Evolutionary conservation across 352 stramenopile species (phyloP).

Genomic region (Globisporangium paroecandrum): DNA sequence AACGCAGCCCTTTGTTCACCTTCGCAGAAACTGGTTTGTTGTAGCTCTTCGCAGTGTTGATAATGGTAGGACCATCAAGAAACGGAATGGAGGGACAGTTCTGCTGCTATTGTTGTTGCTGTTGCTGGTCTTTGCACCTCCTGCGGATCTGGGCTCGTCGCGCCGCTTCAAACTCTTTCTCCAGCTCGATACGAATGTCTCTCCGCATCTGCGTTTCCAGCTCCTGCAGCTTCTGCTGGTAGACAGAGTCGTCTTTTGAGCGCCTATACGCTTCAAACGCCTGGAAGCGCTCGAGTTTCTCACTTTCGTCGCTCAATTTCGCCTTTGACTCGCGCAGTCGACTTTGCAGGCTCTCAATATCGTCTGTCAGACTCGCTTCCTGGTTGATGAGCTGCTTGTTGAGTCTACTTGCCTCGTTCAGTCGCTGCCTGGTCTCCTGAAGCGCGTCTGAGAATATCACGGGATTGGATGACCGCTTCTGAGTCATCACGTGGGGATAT

Average conservation of each 20-base stretch:
- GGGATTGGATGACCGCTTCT: conserved; percentile 3
- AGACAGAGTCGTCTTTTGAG: conserved; percentile 45
- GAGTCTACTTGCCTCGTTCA: conserved; percentile 20
- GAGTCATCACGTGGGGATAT: conserved; percentile 27
- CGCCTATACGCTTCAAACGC: conserved; percentile 38
- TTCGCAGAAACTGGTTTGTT: neutral
- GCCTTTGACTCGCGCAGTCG: conserved; percentile 27
- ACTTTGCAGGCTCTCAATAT: conserved; percentile 30
- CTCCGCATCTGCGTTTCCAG: conserved; percentile 41
- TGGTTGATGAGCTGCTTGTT: conserved; percentile 27
- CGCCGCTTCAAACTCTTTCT: conserved; percentile 53
- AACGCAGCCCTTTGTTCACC: neutral
- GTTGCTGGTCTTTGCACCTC: conserved; percentile 10
- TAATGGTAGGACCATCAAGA: neutral
- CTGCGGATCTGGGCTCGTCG: conserved; percentile 32
- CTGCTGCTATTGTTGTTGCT: conserved; percentile 1
- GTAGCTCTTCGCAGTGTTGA: neutral
- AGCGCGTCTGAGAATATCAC: conserved; percentile 5
- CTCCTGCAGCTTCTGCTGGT: conserved; percentile 32
- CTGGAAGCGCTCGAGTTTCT: conserved; percentile 47
- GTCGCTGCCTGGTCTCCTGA: conserved; percentile 18
- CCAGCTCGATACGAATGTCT: conserved; percentile 60
- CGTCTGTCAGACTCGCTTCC: conserved; percentile 24
- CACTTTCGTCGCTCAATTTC: conserved; percentile 30
- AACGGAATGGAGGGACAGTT: neutral